These are phyloP conservation scores for Debaryomycetaceae sp. DNA, from an alignment of 1,139 yeast genomes.

Conservation along the genomic window DNA sequence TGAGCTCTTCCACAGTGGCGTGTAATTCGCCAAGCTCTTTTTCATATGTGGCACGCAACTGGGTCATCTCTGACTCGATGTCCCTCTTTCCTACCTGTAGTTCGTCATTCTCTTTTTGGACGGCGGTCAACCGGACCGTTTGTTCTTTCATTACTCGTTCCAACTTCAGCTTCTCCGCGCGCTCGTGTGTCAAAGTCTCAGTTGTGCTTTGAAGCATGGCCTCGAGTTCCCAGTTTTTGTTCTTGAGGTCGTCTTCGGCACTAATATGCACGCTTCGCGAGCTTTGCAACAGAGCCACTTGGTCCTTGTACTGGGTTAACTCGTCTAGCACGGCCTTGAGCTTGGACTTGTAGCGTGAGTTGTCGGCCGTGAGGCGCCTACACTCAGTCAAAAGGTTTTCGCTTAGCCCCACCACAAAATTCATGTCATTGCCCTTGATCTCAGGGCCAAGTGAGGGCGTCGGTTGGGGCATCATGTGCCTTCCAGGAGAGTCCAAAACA, in stretches of 20 bases:
- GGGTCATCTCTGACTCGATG: constrained; percentile 32
- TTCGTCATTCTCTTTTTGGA: constrained; percentile 48
- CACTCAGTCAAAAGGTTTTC: constrained; percentile 77
- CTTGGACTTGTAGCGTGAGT: constrained; percentile 45
- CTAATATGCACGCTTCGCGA: constrained; percentile 27
- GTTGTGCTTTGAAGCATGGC: constrained; percentile 48
- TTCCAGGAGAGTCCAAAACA: constrained; percentile 12
- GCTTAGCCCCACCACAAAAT: constrained; percentile 78
- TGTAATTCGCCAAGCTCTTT: constrained; percentile 45
- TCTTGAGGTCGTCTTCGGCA: constrained; percentile 51
- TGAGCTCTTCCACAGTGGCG: constrained; percentile 49
- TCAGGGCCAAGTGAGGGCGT: constrained; percentile 40
- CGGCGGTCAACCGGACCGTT: constrained; percentile 22
- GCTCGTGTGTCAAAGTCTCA: constrained; percentile 35
- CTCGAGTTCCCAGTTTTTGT: constrained; percentile 78
- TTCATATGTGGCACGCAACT: constrained; percentile 28
- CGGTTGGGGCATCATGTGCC: constrained; percentile 19
- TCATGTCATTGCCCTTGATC: constrained; percentile 59
- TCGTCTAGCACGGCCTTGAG: constrained; percentile 42
- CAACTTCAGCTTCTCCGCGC: constrained; percentile 28
- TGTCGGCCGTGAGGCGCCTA: constrained; percentile 70
- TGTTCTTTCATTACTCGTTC: constrained; percentile 27
- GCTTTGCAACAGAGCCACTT: constrained; percentile 29
- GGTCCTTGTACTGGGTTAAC: constrained; percentile 30
- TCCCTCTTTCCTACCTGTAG: constrained; percentile 37